Base-by-base conservation (phyloP, 148 eudicot species). In the Camellia lanceoleosa region DNA sequence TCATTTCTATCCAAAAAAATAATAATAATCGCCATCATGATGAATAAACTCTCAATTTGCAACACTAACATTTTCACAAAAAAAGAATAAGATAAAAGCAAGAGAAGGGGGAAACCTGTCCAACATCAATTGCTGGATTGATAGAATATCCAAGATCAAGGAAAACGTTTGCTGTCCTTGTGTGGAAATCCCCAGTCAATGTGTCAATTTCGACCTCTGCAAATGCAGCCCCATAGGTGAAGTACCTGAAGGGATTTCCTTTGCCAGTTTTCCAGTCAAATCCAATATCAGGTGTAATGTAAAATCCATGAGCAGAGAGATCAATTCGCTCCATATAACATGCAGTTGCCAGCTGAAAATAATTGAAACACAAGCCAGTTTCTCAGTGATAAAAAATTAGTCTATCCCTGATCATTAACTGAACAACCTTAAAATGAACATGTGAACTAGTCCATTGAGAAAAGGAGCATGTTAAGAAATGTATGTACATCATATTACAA, bases 101-200 rank as follows among this genome's bases (percentile, higher is more conserved):
- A 13, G 68, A 70, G 14, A 20, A n/a, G 51, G 67, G 16, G 59
- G 43, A 46, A 78, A 94, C 98, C 97, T 94, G 99, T 81, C 99
- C 99, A 82, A 96, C 90, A 87, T 96, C 99, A 79, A 96, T 89
- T 61, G 98, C 98, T 63, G 97, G 99, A 87, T 96, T 96, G 61
- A 96, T 83, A 56, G 98, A 94, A 83, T 81, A 81, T 75, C 99
- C 99, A 75, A 96, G 97, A 91, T 96, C 99, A 73, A 96, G 81
- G 75, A 89, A 59, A 65, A 96, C 80, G 74, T 94, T 82, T 38
- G 99, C 95, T 60, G 86, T 83, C 84, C 98, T 96, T 46, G 99
- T 92, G 79, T 93, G 95, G 89, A 94, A 96, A 87, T 96, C 98
- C 81, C 99, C 99, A 15, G 90, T 90, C 85, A 96, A 85, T 74